Conservation (phyloP, 2,329 filamentous ascomycete genomes). For the Calonectria henricotiae region DNA sequence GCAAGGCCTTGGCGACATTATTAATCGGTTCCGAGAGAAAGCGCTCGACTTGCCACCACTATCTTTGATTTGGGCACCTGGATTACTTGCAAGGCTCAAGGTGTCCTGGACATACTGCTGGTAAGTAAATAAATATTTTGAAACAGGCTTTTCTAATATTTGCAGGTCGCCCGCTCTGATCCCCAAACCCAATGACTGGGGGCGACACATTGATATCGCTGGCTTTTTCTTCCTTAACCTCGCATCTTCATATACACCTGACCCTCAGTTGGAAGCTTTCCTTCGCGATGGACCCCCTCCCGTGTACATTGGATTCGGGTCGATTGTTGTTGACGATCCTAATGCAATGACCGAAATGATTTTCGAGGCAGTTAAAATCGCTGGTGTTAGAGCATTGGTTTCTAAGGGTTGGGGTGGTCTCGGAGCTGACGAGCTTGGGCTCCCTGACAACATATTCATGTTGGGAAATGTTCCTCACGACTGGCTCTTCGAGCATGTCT, state of each 20-base stretch:
- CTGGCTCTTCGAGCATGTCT: constrained; percentile 88
- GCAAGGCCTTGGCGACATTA: constrained; percentile 92
- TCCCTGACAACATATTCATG: constrained; percentile 87
- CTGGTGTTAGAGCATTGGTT: constrained; percentile 84
- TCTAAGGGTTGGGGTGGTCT: constrained; percentile 93
- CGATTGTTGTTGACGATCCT: constrained; percentile 85
- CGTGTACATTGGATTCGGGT: constrained; percentile 88
- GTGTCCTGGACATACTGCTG: constrained; percentile 95
- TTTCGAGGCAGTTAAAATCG: constrained; percentile 78
- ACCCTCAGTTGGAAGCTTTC: constrained; percentile 77
- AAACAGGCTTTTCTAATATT: constrained; percentile 17
- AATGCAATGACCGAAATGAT: constrained; percentile 80
- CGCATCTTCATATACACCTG: constrained; percentile 77
- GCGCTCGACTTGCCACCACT: constrained; percentile 83
- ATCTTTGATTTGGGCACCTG: constrained; percentile 87
- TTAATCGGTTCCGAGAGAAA: constrained; percentile 87
- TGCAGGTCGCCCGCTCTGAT: constrained; percentile 79
- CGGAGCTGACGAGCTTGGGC: constrained; percentile 77
- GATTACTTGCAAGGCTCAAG: constrained; percentile 81
- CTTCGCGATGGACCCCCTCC: constrained; percentile 79
- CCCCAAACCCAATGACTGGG: constrained; percentile 86
- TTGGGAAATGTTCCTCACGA: constrained; percentile 90
- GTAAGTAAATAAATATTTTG: constrained; percentile 56
- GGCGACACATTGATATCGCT: constrained; percentile 78
- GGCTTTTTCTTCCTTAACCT: constrained; percentile 85